Evolutionary conservation across 1,284 basidiomycete species (phyloP).

Genomic region (Microbotryum scabiosae): DNA sequence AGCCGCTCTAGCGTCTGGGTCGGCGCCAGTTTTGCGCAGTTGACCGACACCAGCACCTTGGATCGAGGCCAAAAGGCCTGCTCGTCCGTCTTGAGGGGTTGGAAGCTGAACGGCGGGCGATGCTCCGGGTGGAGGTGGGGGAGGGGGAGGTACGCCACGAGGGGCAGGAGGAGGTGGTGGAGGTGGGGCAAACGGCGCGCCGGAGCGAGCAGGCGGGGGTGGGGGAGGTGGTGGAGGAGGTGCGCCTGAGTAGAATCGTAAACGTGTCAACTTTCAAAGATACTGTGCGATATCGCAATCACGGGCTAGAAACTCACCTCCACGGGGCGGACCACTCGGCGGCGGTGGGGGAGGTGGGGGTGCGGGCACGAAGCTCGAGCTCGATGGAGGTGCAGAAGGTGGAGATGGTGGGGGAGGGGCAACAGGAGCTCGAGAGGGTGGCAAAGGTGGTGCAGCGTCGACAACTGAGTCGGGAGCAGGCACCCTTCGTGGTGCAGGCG

Average conservation of each 20-base stretch:
- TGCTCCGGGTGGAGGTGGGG: conserved; percentile 8
- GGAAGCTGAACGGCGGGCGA: background rate
- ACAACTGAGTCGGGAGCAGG: background rate
- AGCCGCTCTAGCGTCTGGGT: conserved; percentile 32
- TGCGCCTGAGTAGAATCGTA: background rate
- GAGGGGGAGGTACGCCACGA: conserved; percentile 8
- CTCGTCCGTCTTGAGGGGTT: conserved; percentile 39
- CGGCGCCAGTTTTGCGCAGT: conserved; percentile 51
- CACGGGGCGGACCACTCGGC: background rate
- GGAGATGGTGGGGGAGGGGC: conserved; percentile 4
- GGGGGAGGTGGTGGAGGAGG: conserved; percentile 13
- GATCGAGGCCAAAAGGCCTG: conserved; percentile 57
- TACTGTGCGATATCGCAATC: background rate
- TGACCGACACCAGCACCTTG: conserved; percentile 62
- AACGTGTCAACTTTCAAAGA: background rate
- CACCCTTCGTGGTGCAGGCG: background rate
- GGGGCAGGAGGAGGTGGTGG: conserved; percentile 10
- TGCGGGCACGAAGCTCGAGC: background rate
- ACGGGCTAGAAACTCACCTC: background rate
- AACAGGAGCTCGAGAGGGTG: background rate
- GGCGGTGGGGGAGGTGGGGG: background rate
- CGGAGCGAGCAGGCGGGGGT: conserved; percentile 8
- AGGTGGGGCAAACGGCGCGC: conserved; percentile 4
- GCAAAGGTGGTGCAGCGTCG: too few relatives aligned
- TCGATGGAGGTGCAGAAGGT: background rate